Base-by-base conservation (phyloP, 225 moss, liverwort and hornwort species). In the Rhytidiadelphus loreus region DNA sequence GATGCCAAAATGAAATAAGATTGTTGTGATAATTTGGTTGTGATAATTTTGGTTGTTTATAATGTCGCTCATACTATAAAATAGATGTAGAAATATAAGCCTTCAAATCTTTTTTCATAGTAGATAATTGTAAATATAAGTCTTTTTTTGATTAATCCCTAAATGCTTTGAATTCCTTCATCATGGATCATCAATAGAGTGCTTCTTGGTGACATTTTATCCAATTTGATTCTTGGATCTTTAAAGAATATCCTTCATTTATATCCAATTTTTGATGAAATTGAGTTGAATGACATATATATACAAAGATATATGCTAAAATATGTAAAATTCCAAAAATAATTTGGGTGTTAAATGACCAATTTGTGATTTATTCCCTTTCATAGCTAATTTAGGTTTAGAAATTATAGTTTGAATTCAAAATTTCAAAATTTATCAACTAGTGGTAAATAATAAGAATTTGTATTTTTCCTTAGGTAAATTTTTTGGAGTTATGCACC, bases 61-160 rank as follows among this genome's bases (percentile, higher is more conserved):
- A 41, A 71, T 71, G 43, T 43, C 43, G 3, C 3, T 43, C 1
- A 5, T 43, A 16, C 1, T 1, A 26, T 71, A 43, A 71, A 43
- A 71, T 43, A 71, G 28, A 9, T 0, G 0, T 9, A 0, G 8
- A 25, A 5, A 26, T 41, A 43, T 5, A 41, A 41, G 8, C 14
- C 70, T 44, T 44, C 16, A 43, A 28, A 72, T 44, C 9, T 71
- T 72, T 28, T 41, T 0, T 72, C 3, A 44, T 28, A 72, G 16
- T 0, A 25, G 2, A 44, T 28, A 72, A 28, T 0, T 41, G 0
- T 28, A 28, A 44, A 72, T 28, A 71, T 28, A 28, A 72, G 2
- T 44, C 10, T 28, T 44, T 44, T 16, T 5, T 44, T 71, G 9
- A 5, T 25, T 44, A 16, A 44, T 17, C 0, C 6, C 29, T 17